Base-by-base conservation (phyloP, 83 land plant species). In the Diphasiastrum complanatum region DNA sequence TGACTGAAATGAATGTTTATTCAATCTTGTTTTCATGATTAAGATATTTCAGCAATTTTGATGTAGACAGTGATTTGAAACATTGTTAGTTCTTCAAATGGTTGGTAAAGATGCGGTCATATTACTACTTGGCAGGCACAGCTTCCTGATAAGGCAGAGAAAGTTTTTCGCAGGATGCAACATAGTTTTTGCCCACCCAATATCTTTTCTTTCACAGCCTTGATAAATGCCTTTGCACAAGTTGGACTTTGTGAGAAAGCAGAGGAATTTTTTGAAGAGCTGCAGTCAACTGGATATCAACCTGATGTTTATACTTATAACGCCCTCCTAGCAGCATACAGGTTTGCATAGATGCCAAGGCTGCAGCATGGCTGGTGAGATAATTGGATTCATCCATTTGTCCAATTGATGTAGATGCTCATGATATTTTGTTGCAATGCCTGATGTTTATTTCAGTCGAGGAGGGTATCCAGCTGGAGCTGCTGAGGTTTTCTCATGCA, bases 271-370 rank as follows among this genome's bases (percentile, higher is more conserved):
- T 84, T 91, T 71, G 93, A 87, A 58, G 75, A 80, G 55, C 35
- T 91, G 45, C 89, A 91, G 47, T 75, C 69, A 61, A 73, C 79
- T 59, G 97, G 91, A 5, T 68, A 33, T 53, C 81, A 79, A 33
- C 93, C 93, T 51, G 97, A 86, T 77, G 89, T 81, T 2, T 91
- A 86, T 63, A 74, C 75, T 29, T 91, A 86, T 62, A 91, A 86
- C 73, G 92, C 93, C 32, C 82, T 86, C 24, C 78, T 91, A 80
- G 93, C 80, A 79, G 80, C 97, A 24, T 91, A 91, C 78, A 86
- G 89, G 97, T 85, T 32, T 16, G 49, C 16, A 29, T 49, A 4
- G 58, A 54, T 26, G 58, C 19, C 37, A 10, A 1, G 24, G 1
- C 5, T 54, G 6, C 20, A 22, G 32, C 19, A 8, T 23, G 4